Percentiles rank a stretch among this genome's conserved stretches.
Conservation (phyloP, 805 yeast species). For the Saturnispora sekii region DNA sequence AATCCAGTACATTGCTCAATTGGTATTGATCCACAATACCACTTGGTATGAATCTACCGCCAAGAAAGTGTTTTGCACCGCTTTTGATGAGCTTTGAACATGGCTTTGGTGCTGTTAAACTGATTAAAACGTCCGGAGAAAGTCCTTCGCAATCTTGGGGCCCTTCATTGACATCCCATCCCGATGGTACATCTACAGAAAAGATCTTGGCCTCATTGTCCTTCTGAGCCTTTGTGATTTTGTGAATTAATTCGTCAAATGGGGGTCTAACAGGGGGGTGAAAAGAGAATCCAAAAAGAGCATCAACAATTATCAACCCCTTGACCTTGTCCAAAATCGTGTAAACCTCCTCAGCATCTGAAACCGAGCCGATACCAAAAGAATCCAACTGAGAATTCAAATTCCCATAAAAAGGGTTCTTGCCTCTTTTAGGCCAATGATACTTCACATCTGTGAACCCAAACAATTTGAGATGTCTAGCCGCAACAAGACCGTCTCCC, state of each 20-base stretch:
- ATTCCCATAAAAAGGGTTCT: slow-evolving; percentile 45
- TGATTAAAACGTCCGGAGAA: slow-evolving; percentile 60
- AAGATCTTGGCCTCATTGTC: slow-evolving; percentile 43
- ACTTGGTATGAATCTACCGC: slow-evolving; percentile 75
- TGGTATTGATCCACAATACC: slow-evolving; percentile 64
- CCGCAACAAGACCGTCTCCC: slow-evolving; percentile 95
- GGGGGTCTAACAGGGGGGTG: slow-evolving; percentile 81
- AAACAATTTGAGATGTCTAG: slow-evolving; percentile 76
- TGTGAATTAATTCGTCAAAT: slow-evolving; percentile 40
- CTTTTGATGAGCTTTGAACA: slow-evolving; percentile 45
- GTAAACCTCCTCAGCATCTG: no score
- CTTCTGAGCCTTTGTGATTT: slow-evolving; percentile 27
- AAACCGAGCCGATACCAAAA: slow-evolving; percentile 35
- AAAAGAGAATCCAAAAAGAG: slow-evolving; percentile 90
- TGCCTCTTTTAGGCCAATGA: slow-evolving; percentile 68
- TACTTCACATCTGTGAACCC: slow-evolving; percentile 62
- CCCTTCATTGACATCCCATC: slow-evolving; percentile 94
- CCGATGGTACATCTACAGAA: slow-evolving; percentile 88
- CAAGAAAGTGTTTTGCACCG: slow-evolving; percentile 56
- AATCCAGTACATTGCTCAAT: slow-evolving; percentile 43
- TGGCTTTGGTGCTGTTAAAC: slow-evolving; percentile 91
- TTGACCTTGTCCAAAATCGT: no score
- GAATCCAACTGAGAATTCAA: slow-evolving; percentile 58
- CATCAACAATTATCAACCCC: slow-evolving; percentile 50
- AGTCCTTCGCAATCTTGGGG: slow-evolving; percentile 36